Evolutionary conservation across 2,329 filamentous ascomycete species (phyloP).

Genomic region (Arthrobotrys sphaeroides): DNA sequence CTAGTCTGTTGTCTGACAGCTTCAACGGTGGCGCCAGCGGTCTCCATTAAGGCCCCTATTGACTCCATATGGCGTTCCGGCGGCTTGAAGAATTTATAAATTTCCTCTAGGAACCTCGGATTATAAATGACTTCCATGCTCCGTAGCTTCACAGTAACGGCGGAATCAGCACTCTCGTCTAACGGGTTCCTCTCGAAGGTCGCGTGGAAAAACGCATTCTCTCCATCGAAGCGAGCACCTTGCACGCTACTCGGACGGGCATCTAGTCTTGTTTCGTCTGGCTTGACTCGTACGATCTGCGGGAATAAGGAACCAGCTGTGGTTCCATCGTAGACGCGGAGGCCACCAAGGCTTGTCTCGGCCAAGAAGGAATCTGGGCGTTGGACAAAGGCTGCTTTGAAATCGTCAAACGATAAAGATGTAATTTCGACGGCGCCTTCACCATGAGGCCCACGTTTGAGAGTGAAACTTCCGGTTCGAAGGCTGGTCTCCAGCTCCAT

Average conservation of each 20-base stretch:
- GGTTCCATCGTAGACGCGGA: slow-evolving; percentile 95
- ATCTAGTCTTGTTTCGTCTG: slow-evolving; percentile 68
- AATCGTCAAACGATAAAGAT: slow-evolving; percentile 91
- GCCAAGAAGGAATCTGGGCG: slow-evolving; percentile 89
- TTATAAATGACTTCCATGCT: slow-evolving; percentile 98
- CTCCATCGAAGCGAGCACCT: slow-evolving; percentile 34
- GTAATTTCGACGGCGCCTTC: slow-evolving; percentile 77
- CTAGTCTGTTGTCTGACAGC: slow-evolving; percentile 93
- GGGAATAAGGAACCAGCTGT: slow-evolving; percentile 90
- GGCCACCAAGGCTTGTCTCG: slow-evolving; percentile 87
- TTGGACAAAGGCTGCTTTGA: slow-evolving; percentile 88
- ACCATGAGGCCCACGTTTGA: slow-evolving; percentile 85
- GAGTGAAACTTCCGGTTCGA: slow-evolving; percentile 94
- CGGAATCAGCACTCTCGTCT: slow-evolving; percentile 89
- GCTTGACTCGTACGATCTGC: slow-evolving; percentile 95
- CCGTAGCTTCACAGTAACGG: slow-evolving; percentile 88
- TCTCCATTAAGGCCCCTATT: slow-evolving; percentile 93
- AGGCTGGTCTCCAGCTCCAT: slow-evolving; percentile 90
- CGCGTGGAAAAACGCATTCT: slow-evolving; percentile 79
- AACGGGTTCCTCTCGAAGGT: slow-evolving; percentile 95
- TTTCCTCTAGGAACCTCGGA: slow-evolving; percentile 86
- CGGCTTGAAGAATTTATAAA: slow-evolving; percentile 94
- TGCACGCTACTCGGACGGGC: slow-evolving; percentile 58
- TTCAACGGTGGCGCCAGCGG: slow-evolving; percentile 92
- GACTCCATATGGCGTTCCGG: slow-evolving; percentile 98